Conservation (phyloP, 177 flowering plant genomes). For the Tripterygium wilfordii region DNA sequence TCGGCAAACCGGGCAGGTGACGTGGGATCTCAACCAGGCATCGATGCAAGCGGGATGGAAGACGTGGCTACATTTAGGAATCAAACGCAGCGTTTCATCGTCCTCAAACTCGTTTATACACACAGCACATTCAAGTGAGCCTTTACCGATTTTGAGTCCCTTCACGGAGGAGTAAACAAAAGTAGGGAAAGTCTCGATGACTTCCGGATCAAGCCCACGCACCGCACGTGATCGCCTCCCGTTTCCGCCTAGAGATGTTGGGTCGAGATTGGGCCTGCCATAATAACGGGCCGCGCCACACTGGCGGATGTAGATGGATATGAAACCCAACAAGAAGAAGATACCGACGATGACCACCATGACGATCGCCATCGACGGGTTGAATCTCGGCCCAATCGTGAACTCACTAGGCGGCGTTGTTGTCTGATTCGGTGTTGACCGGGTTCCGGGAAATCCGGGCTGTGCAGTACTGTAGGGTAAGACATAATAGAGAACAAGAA, state of each 20-base stretch:
- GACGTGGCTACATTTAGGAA: constrained; percentile 64
- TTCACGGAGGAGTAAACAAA: constrained; percentile 49
- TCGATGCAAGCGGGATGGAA: constrained; percentile 67
- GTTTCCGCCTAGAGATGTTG: not conserved
- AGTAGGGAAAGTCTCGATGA: constrained; percentile 51
- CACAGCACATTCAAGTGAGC: constrained; percentile 55
- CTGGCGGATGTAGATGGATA: constrained; percentile 46
- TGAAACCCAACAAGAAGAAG: constrained; percentile 52
- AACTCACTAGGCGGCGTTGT: constrained; percentile 1
- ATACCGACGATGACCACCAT: constrained; percentile 34
- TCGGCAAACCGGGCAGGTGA: constrained; percentile 74
- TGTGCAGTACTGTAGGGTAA: not conserved
- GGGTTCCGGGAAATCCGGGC: not conserved
- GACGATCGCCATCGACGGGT: constrained; percentile 39
- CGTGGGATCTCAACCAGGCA: constrained; percentile 51
- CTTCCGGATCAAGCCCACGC: constrained; percentile 37
- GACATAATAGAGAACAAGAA: not conserved
- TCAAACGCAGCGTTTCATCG: constrained; percentile 46
- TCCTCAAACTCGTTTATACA: constrained; percentile 66
- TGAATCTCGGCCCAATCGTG: constrained; percentile 14
- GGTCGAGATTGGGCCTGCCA: constrained; percentile 3
- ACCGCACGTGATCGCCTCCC: constrained; percentile 14
- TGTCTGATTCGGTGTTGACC: not conserved
- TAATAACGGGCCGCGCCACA: constrained; percentile 20
- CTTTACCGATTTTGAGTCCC: constrained; percentile 39